Percentiles rank a stretch among this genome's conserved stretches.
Evolutionary conservation across 2,329 filamentous ascomycete species (phyloP).

Genomic region (Calonectria montana): DNA sequence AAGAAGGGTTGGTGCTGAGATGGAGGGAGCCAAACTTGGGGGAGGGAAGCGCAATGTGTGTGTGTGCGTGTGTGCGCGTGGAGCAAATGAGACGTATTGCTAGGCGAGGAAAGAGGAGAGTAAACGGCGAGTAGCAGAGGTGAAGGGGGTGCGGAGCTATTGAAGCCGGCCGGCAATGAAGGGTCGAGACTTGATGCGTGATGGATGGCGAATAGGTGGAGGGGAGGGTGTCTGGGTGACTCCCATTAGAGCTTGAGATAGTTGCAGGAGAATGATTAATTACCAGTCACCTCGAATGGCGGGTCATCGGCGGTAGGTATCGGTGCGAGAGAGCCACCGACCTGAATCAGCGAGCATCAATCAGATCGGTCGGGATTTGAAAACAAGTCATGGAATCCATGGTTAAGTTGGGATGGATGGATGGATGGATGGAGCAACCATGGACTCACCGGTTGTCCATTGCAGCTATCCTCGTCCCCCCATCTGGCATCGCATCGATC

Average conservation of each 20-base stretch:
- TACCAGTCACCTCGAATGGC: slow-evolving; percentile 2
- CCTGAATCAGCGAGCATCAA: slow-evolving; percentile 7
- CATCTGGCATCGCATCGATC: not conserved
- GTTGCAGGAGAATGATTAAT: slow-evolving; percentile 16
- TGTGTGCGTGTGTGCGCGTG: slow-evolving; percentile 5
- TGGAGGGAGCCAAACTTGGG: slow-evolving; percentile 11
- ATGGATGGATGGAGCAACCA: slow-evolving; percentile 6
- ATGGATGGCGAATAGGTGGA: slow-evolving; percentile 8
- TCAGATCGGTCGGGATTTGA: slow-evolving; percentile 3
- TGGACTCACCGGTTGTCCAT: slow-evolving; percentile 17
- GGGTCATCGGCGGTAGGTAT: slow-evolving; percentile 2
- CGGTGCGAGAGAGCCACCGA: not conserved
- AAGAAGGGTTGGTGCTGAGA: slow-evolving; percentile 3
- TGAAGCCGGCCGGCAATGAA: slow-evolving; percentile 19
- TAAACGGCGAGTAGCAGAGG: not conserved
- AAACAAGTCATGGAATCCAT: slow-evolving; percentile 13
- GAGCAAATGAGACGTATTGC: slow-evolving; percentile 3
- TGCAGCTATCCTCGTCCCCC: slow-evolving; percentile 8
- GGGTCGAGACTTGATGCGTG: slow-evolving; percentile 7
- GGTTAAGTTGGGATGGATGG: not conserved
- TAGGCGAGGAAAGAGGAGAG: slow-evolving; percentile 15
- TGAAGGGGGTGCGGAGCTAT: slow-evolving; percentile 14
- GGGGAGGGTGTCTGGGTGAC: slow-evolving; percentile 11
- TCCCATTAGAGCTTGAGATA: slow-evolving; percentile 8
- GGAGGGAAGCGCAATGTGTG: slow-evolving; percentile 16